phyloP scores from a whole-genome alignment of 148 eudicot species.

The Cornus suecica region DNA sequence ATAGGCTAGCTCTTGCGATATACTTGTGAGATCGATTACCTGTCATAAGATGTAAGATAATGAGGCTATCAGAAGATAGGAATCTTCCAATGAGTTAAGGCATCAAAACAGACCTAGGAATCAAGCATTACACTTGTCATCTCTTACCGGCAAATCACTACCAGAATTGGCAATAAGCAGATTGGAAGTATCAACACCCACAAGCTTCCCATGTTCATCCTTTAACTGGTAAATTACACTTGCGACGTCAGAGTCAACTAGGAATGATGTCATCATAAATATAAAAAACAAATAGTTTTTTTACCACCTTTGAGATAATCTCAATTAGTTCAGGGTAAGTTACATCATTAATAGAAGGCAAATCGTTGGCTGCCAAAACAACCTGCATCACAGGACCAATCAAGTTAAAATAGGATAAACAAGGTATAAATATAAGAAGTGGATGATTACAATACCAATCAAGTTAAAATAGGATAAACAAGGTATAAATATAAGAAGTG shows the following conservation, averaged over 20 bases:
- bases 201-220: constrained; percentile 81
- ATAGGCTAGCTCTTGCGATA: constrained; percentile 92
- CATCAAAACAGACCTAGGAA: neutral
- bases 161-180: constrained; percentile 93
- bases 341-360: constrained; percentile 94
- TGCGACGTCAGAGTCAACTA: constrained; percentile 5
- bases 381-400: constrained; percentile 52
- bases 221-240: constrained; percentile 53
- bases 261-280: neutral
- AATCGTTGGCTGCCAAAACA: constrained; percentile 91
- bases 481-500: neutral
- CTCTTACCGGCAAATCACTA: constrained; percentile 94
- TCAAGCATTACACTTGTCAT: constrained; percentile 6
- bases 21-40: constrained; percentile 89
- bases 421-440: neutral
- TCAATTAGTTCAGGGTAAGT: constrained; percentile 80
- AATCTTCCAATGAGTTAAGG: neutral
- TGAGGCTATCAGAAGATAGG: constrained; percentile 3
- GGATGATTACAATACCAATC: neutral
- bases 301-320: constrained; percentile 69
- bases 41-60: constrained; percentile 23
- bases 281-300: neutral
- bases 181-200: constrained; percentile 78
- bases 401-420: neutral
- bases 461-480: neutral